Evolutionary conservation across 208 protist species (phyloP).

Genomic region (Wallacemonas sp.): DNA sequence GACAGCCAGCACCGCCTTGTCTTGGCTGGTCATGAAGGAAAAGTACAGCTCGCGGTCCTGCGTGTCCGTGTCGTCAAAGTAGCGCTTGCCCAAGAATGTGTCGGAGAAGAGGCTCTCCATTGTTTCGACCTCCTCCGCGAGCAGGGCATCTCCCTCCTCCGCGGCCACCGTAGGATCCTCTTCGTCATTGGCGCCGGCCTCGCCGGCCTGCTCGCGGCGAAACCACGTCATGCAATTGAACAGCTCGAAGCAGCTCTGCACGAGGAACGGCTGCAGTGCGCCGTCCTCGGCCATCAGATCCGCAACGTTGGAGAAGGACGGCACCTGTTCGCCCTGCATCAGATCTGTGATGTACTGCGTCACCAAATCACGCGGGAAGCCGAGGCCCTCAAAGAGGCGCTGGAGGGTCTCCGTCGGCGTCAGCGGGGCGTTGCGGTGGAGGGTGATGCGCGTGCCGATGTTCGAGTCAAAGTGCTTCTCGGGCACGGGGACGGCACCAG

Average conservation of each 20-base stretch:
- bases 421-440: conserved; percentile 80
- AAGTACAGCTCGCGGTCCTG: conserved; percentile 73
- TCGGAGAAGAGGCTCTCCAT: conserved; percentile 70
- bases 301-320: conserved; percentile 53
- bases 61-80: conserved; percentile 63
- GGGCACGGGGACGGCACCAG: conserved; percentile 77
- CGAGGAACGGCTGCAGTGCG: conserved; percentile 75
- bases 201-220: conserved; percentile 43
- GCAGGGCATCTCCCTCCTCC: conserved; percentile 50
- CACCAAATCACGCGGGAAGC: conserved; percentile 83
- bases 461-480: conserved; percentile 86
- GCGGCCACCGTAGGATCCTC: conserved; percentile 21
- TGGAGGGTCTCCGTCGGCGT: conserved; percentile 75
- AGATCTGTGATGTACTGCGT: conserved; percentile 81
- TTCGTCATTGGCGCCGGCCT: conserved; percentile 15
- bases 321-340: conserved; percentile 42
- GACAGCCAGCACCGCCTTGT: conserved; percentile 51
- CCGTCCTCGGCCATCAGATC: conserved; percentile 69
- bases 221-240: conserved; percentile 87
- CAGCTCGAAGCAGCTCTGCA: conserved; percentile 79
- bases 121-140: conserved; percentile 66
- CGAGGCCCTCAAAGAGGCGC: conserved; percentile 79
- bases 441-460: conserved; percentile 53
- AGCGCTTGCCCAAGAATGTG: conserved; percentile 51
- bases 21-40: conserved; percentile 50